Conservation (phyloP, 352 stramenopile species). For the Pythium monospermum region DNA sequence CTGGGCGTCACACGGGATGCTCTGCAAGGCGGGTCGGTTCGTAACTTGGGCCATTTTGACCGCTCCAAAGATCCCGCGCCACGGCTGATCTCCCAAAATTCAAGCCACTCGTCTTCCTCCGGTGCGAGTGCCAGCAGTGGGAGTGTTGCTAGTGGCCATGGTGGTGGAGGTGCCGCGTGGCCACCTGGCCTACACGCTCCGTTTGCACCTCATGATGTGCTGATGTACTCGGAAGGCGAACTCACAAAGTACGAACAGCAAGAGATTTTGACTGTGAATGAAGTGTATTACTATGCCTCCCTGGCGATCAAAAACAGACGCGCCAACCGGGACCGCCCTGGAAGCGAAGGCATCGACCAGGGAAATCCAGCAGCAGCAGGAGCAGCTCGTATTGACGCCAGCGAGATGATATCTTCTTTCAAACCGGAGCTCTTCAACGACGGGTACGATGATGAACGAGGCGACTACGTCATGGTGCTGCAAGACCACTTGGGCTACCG, state of each 20-base stretch:
- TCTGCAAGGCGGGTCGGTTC: neutral
- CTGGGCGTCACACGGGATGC: neutral
- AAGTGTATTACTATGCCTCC: slow-evolving; percentile 36
- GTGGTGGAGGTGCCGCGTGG: neutral
- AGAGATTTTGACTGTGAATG: slow-evolving; percentile 46
- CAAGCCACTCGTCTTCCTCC: neutral
- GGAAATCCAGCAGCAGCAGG: slow-evolving; percentile 3
- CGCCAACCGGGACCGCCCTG: neutral
- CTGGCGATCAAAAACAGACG: slow-evolving; percentile 14
- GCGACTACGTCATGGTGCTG: slow-evolving; percentile 94
- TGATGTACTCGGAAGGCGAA: slow-evolving; percentile 17
- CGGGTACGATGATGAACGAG: slow-evolving; percentile 95
- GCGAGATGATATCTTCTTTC: too few species aligned
- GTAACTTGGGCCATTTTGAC: slow-evolving; percentile 12
- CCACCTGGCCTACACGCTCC: neutral
- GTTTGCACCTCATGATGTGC: neutral
- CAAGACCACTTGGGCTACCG: slow-evolving; percentile 93
- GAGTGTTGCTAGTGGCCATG: too few species aligned
- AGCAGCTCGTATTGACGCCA: slow-evolving; percentile 1
- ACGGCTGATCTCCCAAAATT: neutral
- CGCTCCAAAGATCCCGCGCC: slow-evolving; percentile 2
- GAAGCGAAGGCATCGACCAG: neutral
- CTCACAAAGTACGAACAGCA: slow-evolving; percentile 42
- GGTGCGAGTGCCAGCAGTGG: too few species aligned
- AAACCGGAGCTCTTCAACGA: slow-evolving; percentile 74